Base-by-base conservation (phyloP, 2,329 filamentous ascomycete species). In the Pseudofabraea citricarpa region DNA sequence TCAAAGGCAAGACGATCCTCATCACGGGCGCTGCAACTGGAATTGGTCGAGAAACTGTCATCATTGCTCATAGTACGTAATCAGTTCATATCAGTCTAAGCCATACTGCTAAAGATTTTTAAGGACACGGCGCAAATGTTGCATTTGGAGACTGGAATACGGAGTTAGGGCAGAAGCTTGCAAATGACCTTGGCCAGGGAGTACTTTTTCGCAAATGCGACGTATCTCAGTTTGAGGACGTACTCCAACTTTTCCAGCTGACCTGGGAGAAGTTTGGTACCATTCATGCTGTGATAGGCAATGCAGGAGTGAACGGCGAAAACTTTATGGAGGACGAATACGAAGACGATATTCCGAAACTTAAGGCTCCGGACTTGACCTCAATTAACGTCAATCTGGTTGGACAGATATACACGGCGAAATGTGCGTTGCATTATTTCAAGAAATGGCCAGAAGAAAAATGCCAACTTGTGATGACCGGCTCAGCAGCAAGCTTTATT, bases 271-370 rank as follows among this genome's bases (percentile, higher is more conserved):
- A 49, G 36, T 40, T 51, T n/a, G 48, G 49, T 9, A 45, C 41
- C 16, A 37, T 55, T 24, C 42, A 52, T 29, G 46, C 52, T n/a
- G 43, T 50, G 6, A 46, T 53, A 40, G 49, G 42, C 38, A 53
- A 55, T 40, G 44, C 46, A 5, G 50, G 52, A 20, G 20, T 43
- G 8, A 49, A 50, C 19, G 6, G 13, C 12, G 32, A 21, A 13
- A 23, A 36, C 20, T 21, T 24, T 21, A 15, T 41, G 6, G 23
- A 16, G 10, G 39, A 36, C 9, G 29, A 43, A 26, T 36, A 20
- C 16, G 18, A 42, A 18, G 27, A 36, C n/a, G 23, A 15, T 12
- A 16, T 31, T 8, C 16, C 29, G 27, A 50, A 21, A 19, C 39
- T 41, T 5, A 19, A 23, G 16, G 19, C 22, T 10, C 39, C 39